These are phyloP conservation scores for Rhynchosporium agropyri DNA, from an alignment of 2,329 filamentous ascomycete genomes.

Conservation along the genomic window DNA sequence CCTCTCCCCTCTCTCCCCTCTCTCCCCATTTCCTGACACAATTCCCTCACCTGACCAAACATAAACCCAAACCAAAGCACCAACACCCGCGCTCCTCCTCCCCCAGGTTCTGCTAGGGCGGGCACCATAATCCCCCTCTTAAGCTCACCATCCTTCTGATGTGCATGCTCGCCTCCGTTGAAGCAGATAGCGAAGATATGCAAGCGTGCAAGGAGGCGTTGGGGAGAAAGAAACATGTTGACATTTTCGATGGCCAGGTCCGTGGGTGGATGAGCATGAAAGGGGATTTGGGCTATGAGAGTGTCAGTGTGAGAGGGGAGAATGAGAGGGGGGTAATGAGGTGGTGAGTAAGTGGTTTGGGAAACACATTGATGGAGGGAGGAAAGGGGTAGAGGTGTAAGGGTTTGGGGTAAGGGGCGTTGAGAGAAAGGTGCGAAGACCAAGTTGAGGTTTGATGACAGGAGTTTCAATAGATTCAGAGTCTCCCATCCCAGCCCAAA, in stretches of 20 bases:
- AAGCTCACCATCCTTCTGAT: conserved; percentile 60
- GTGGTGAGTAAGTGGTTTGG: conserved; percentile 47
- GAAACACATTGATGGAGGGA: conserved; percentile 40
- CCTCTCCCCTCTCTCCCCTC: background rate
- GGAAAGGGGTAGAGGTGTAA: background rate
- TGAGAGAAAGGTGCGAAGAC: background rate
- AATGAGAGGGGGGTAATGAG: conserved; percentile 51
- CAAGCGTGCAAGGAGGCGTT: conserved; percentile 60
- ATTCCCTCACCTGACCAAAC: background rate
- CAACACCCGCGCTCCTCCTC: background rate
- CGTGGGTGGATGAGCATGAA: conserved; percentile 61
- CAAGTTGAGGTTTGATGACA: background rate
- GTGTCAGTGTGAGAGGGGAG: conserved; percentile 45
- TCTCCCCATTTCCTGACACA: background rate
- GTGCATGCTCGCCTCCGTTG: conserved; percentile 53
- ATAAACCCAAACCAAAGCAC: background rate
- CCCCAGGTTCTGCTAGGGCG: conserved; percentile 38
- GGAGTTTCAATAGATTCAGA: background rate
- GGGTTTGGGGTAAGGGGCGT: background rate
- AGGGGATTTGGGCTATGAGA: conserved; percentile 49
- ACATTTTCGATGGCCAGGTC: conserved; percentile 51
- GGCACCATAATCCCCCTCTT: conserved; percentile 39
- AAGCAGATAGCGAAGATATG: too few relatives aligned
- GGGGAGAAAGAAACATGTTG: conserved; percentile 48
- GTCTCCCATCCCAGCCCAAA: background rate